A percentile compares a stretch with the other conserved stretches of the same genome.
Conservation (phyloP, 768 basidiomycete genomes). For the Pholiota conissans region DNA sequence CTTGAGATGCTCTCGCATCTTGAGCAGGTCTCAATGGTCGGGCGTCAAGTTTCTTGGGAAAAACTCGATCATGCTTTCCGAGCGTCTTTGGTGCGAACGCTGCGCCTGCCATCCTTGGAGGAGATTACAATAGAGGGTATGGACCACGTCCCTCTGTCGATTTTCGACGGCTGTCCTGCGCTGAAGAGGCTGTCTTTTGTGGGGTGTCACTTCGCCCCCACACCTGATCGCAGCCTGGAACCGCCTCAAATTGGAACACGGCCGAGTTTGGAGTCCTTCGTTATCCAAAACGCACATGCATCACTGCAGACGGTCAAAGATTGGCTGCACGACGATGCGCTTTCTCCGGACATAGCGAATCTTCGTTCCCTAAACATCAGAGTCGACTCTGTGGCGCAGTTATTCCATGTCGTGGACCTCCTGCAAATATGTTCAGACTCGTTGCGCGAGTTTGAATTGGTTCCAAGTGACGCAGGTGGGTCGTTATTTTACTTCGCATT, state of each 20-base stretch:
- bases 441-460: conserved; percentile 3
- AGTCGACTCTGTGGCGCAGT: neutral
- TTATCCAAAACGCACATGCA: neutral
- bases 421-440: neutral
- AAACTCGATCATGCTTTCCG: conserved; percentile 7
- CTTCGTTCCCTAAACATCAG: conserved; percentile 2
- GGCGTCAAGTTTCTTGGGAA: conserved; percentile 6
- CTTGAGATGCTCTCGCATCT: conserved; percentile 6
- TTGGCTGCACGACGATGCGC: neutral
- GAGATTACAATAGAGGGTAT: conserved; percentile 5
- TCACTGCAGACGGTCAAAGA: neutral
- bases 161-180: conserved; percentile 1
- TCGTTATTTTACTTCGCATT: neutral
- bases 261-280: neutral
- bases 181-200: conserved; percentile 9
- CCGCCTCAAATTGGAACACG: neutral
- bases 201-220: neutral
- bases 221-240: neutral
- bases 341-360: neutral
- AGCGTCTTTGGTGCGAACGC: neutral
- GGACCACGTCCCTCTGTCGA: conserved; percentile 8
- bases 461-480: conserved; percentile 7
- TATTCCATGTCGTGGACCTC: neutral
- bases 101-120: neutral
- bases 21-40: neutral